Percentiles rank a stretch among this genome's conserved stretches.
Conservation (phyloP, 352 stramenopile genomes). For the Pelagophyceae sp. region DNA sequence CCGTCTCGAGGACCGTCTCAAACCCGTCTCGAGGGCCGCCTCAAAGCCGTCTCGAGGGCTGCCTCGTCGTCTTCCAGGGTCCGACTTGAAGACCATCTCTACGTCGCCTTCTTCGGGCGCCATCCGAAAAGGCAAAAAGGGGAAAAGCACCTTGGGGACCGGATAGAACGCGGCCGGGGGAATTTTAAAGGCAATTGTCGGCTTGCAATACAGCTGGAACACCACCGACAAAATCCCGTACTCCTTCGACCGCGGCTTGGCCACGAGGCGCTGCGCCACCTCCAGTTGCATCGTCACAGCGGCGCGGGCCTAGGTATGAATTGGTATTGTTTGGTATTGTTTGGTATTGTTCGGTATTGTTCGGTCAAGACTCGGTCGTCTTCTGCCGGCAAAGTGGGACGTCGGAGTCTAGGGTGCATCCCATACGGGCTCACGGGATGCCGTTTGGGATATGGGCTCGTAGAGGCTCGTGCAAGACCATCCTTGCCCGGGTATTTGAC, state of each 20-base stretch:
- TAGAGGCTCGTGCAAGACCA: too few species aligned
- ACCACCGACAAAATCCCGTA: constrained; percentile 74
- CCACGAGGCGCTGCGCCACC: constrained; percentile 62
- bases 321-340: too few species aligned
- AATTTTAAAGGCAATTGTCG: constrained; percentile 71
- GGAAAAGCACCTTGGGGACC: constrained; percentile 72
- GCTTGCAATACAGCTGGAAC: constrained; percentile 66
- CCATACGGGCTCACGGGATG: too few species aligned
- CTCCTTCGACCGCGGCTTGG: constrained; percentile 50
- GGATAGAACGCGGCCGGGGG: constrained; percentile 78
- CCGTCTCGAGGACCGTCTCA: neutral
- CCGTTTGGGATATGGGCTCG: too few species aligned
- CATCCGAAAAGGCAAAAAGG: too few species aligned
- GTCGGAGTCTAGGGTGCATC: too few species aligned
- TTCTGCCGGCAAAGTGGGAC: too few species aligned
- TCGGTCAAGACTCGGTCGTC: too few species aligned
- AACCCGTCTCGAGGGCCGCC: neutral
- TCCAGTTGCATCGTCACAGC: constrained; percentile 78
- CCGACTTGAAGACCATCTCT: neutral
- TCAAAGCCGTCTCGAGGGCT: neutral
- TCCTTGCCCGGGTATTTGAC: too few species aligned
- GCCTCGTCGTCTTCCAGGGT: neutral
- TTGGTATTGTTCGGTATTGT: too few species aligned
- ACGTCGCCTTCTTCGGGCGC: neutral
- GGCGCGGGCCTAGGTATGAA: too few species aligned